Conservation (phyloP, 2,329 filamentous ascomycete genomes). For the Chaetoscypha palmicola region DNA sequence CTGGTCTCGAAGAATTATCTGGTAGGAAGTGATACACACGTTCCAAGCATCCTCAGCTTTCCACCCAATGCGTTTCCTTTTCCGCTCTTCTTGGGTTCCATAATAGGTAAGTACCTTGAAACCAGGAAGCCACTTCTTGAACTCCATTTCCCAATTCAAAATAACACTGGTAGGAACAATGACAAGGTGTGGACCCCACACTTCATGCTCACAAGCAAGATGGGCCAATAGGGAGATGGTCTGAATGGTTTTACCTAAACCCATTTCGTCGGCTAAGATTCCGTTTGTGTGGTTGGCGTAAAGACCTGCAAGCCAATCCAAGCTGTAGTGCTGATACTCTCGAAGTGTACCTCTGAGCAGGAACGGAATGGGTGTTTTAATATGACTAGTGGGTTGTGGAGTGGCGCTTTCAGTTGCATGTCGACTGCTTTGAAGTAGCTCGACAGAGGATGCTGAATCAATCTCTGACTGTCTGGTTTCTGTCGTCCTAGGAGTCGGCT, state of each 20-base stretch:
- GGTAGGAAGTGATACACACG: conserved; percentile 95
- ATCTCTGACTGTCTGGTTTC: conserved; percentile 29
- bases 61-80: conserved; percentile 87
- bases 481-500: conserved; percentile 32
- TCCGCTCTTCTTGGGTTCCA: conserved; percentile 85
- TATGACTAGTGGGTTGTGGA: conserved; percentile 32
- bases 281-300: conserved; percentile 92
- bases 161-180: conserved; percentile 98
- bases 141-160: conserved; percentile 99
- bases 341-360: conserved; percentile 81
- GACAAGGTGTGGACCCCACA: conserved; percentile 94
- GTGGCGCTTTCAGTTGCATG: conserved; percentile 34
- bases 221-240: conserved; percentile 93
- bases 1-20: conserved; percentile 89
- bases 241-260: conserved; percentile 95
- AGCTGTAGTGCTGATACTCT: conserved; percentile 93
- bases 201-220: conserved; percentile 78
- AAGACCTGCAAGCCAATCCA: conserved; percentile 92
- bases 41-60: conserved; percentile 92
- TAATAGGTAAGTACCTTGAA: conserved; percentile 99
- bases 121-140: conserved; percentile 97
- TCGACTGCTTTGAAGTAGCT: conserved; percentile 26
- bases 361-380: conserved; percentile 69
- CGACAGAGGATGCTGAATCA: conserved; percentile 31
- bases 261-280: conserved; percentile 97